Evolutionary conservation across 176 grass and related monocot genomes (phyloP), one percentile per base, ranked within the genome.

Genomic region (Leersia perrieri): DNA sequence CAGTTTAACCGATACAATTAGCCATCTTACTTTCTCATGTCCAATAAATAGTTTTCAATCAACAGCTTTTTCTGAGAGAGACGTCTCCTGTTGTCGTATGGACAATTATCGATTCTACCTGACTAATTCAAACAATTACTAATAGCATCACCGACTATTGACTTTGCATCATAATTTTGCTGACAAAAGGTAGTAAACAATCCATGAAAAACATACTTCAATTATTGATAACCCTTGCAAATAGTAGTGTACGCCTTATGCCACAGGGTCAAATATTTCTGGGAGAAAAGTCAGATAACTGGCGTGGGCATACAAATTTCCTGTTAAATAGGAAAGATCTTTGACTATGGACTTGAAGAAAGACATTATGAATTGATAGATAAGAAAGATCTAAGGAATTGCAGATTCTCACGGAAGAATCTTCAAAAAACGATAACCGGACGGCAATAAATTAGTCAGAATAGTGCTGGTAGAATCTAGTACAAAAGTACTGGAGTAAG

Each of bases 351-450:
- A 23, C 13, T 27, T 60, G 0, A 63, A 60, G 7, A 32, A 30
- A n/a, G 1, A 13, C 18, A 41, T 74, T 62, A 33, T 67, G 32
- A 80, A 68, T 12, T 51, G 74, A 68, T 42, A 75, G 88, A 86
- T 39, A 82, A 66, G 66, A 89, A 27, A 30, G 58, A 18, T 51
- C 30, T 31, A 66, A 80, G 51, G 22, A 64, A 84, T 68, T 22
- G 72, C 22, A 75, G 76, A 80, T 89, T 89, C 81, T 4, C 87
- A 85, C 77, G 72, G 87, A 57, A 82, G 44, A 81, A 57, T 69
- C 76, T 77, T 89, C 53, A 77, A 40, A 63, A 35, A 12, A 85
- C 7, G 41, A 72, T 22, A 81, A 42, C 82, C 28, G 15, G 28
- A 36, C 33, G 31, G n/a, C 82, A 81, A 77, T 77, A 81, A 81